These are phyloP conservation scores for Xylaria telfairii DNA, from an alignment of 495 filamentous ascomycete species.

Conservation along the genomic window DNA sequence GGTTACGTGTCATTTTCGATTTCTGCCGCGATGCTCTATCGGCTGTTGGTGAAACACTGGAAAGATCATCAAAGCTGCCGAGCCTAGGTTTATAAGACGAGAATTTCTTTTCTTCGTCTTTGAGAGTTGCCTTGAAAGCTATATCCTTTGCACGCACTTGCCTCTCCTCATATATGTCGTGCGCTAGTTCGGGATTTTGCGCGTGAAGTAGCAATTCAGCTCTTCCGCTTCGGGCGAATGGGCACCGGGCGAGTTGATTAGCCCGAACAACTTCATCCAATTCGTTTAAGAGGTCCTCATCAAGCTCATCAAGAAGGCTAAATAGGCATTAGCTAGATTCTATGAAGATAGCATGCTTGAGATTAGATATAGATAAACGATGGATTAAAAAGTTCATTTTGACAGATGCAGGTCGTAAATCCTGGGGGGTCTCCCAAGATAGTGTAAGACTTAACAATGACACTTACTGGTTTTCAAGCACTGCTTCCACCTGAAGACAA, in stretches of 20 bases:
- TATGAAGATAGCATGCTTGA: conserved; percentile 17
- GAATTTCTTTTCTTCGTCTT: conserved; percentile 64
- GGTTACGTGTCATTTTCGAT: conserved; percentile 53
- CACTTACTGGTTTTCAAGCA: conserved; percentile 78
- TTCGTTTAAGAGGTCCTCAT: conserved; percentile 78
- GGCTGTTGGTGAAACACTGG: conserved; percentile 55
- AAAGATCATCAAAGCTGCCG: conserved; percentile 62
- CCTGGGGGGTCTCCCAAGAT: neutral
- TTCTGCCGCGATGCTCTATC: conserved; percentile 57
- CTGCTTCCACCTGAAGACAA: conserved; percentile 84
- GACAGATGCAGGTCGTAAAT: neutral
- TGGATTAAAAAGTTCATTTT: neutral
- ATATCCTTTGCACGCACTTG: conserved; percentile 56
- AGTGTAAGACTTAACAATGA: neutral
- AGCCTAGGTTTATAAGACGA: conserved; percentile 54
- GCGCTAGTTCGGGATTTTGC: conserved; percentile 65
- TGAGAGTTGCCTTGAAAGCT: conserved; percentile 63
- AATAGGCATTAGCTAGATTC: conserved; percentile 40
- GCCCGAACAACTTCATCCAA: conserved; percentile 79
- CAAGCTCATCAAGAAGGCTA: conserved; percentile 78
- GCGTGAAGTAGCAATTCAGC: conserved; percentile 73
- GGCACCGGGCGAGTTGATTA: conserved; percentile 78
- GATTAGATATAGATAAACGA: neutral
- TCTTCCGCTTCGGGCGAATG: conserved; percentile 75
- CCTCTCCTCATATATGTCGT: conserved; percentile 60